These are phyloP conservation scores for Arthrobotrys sphaeroides DNA, from an alignment of 2,329 filamentous ascomycete species.

Conservation along the genomic window DNA sequence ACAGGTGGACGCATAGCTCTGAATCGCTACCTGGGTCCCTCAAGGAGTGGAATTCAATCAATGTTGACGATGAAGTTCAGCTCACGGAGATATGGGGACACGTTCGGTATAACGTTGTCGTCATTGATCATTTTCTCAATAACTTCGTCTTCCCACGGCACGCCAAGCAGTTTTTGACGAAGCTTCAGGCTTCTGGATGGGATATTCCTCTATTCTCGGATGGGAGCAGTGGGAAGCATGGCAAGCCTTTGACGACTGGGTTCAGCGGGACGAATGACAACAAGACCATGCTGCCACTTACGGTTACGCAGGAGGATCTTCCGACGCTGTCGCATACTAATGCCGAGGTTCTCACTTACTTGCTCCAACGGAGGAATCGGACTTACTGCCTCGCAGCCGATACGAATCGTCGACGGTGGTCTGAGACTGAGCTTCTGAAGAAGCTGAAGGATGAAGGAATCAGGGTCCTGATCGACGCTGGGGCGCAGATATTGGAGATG, in stretches of 20 bases:
- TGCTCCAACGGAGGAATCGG: constrained; percentile 67
- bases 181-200: constrained; percentile 74
- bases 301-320: constrained; percentile 71
- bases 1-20: constrained; percentile 64
- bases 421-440: constrained; percentile 64
- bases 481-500: constrained; percentile 72
- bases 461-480: constrained; percentile 71
- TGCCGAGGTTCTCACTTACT: constrained; percentile 70
- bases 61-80: constrained; percentile 68
- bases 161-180: constrained; percentile 72
- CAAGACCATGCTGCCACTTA: constrained; percentile 69
- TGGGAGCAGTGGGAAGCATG: constrained; percentile 6
- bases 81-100: constrained; percentile 65
- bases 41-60: constrained; percentile 68
- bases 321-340: constrained; percentile 69
- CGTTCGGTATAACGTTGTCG: constrained; percentile 65
- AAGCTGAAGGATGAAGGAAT: constrained; percentile 62
- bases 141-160: constrained; percentile 73
- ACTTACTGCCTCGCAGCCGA: constrained; percentile 62
- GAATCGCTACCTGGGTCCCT: constrained; percentile 64
- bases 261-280: constrained; percentile 79
- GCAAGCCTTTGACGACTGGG: constrained; percentile 67
- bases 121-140: constrained; percentile 71
- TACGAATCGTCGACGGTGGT: constrained; percentile 60
- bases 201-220: constrained; percentile 68